These are phyloP conservation scores for Tardiomyces blankii DNA, from an alignment of 1,139 yeast species.

Conservation along the genomic window DNA sequence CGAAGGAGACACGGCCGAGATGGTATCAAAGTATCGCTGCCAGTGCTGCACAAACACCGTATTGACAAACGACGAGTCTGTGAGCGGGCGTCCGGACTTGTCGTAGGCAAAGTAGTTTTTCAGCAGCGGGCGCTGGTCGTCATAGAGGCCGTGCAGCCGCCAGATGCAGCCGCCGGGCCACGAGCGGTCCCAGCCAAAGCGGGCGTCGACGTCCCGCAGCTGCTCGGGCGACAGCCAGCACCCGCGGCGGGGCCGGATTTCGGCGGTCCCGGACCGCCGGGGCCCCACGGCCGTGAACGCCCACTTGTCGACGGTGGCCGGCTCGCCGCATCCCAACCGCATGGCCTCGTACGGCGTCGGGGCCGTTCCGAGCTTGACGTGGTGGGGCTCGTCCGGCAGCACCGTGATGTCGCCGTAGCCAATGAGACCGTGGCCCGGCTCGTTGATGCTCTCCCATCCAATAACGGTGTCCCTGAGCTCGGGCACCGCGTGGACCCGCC, in stretches of 20 bases:
- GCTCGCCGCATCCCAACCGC: slow-evolving; percentile 57
- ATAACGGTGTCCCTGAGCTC: slow-evolving; percentile 41
- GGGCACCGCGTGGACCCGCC: slow-evolving; percentile 39
- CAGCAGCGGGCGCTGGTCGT: slow-evolving; percentile 30
- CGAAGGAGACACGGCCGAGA: slow-evolving; percentile 5
- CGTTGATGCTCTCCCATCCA: slow-evolving; percentile 84
- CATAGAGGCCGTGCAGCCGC: slow-evolving; percentile 75
- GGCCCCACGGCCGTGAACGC: slow-evolving; percentile 63
- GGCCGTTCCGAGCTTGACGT: slow-evolving; percentile 20
- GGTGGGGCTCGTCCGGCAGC: slow-evolving; percentile 13
- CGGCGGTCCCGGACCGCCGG: slow-evolving; percentile 40
- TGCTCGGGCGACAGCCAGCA: slow-evolving; percentile 50
- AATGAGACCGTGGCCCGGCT: slow-evolving; percentile 45
- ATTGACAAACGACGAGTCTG: slow-evolving; percentile 7
- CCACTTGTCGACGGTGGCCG: slow-evolving; percentile 54
- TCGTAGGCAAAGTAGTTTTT: slow-evolving; percentile 34
- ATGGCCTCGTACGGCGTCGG: slow-evolving; percentile 24
- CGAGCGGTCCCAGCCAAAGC: slow-evolving; percentile 61
- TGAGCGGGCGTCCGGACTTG: background rate
- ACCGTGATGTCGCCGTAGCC: slow-evolving; percentile 16
- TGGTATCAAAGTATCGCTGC: slow-evolving; percentile 8
- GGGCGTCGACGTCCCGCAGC: slow-evolving; percentile 38
- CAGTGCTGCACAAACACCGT: slow-evolving; percentile 10
- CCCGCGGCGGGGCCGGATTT: slow-evolving; percentile 41
- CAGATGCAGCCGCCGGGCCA: slow-evolving; percentile 80